phyloP scores from a whole-genome alignment of 768 basidiomycete species.

The Galerina sulciceps region DNA sequence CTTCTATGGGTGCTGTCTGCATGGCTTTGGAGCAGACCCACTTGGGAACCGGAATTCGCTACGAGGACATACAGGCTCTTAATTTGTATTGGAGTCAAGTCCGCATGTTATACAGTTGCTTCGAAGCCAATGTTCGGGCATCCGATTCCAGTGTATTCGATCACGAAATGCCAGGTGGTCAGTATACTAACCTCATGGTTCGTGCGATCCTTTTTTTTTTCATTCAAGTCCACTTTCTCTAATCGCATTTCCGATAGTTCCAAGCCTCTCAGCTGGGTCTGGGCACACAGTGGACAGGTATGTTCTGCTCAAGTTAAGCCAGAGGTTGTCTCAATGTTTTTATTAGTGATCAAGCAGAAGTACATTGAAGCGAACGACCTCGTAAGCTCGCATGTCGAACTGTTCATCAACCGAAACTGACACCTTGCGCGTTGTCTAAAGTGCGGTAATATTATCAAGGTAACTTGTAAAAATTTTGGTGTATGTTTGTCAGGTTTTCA shows the following conservation, averaged over 20 bases:
- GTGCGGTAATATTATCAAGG: slow-evolving; percentile 98
- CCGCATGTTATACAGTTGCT: slow-evolving; percentile 92
- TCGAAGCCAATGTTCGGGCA: slow-evolving; percentile 97
- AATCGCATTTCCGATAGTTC: slow-evolving; percentile 62
- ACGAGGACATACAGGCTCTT: slow-evolving; percentile 95
- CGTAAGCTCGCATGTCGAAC: slow-evolving; percentile 40
- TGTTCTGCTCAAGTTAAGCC: slow-evolving; percentile 15
- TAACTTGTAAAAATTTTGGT: slow-evolving; percentile 17
- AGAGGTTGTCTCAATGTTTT: slow-evolving; percentile 14
- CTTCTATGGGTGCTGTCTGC: slow-evolving; percentile 97
- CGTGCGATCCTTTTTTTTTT: slow-evolving; percentile 21
- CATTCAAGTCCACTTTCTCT: slow-evolving; percentile 11
- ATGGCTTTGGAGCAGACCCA: slow-evolving; percentile 93
- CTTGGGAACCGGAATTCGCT: slow-evolving; percentile 94
- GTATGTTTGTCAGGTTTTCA: background rate
- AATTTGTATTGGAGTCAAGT: slow-evolving; percentile 99
- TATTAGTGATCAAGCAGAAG: slow-evolving; percentile 91
- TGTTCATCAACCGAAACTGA: slow-evolving; percentile 3
- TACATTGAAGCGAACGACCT: slow-evolving; percentile 98
- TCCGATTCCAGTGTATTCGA: slow-evolving; percentile 98
- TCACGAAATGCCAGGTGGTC: slow-evolving; percentile 99
- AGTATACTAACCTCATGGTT: slow-evolving; percentile 94
- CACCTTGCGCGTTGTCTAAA: slow-evolving; percentile 29
- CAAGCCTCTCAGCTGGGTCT: slow-evolving; percentile 97
- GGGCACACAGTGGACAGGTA: slow-evolving; percentile 93